These are phyloP conservation scores for Dryas octopetala DNA, from an alignment of 306 rosid genomes.

Conservation along the genomic window DNA sequence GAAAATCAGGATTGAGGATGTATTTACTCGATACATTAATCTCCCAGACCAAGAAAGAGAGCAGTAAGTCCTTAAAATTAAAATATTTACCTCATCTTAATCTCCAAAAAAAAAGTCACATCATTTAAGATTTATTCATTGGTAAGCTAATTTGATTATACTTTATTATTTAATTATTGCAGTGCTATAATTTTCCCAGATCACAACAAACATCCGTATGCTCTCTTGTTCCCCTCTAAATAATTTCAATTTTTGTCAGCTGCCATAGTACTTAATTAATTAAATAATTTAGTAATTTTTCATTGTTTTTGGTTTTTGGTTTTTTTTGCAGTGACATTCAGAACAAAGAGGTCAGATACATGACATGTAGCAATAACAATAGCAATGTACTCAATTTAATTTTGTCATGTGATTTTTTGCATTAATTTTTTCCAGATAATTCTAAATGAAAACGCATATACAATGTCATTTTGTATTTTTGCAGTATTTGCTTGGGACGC, in stretches of 20 bases:
- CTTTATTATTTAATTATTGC: conserved; percentile 23
- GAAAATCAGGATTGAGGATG: conserved; percentile 77
- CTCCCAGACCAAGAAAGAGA: conserved; percentile 84
- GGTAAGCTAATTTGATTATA: conserved; percentile 15
- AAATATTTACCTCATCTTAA: neutral
- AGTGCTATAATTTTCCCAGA: conserved; percentile 57
- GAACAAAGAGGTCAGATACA: conserved; percentile 65
- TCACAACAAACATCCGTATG: conserved; percentile 45
- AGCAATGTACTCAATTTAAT: conserved; percentile 14
- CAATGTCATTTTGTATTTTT: conserved; percentile 6
- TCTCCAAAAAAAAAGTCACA: neutral
- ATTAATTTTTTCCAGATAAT: neutral
- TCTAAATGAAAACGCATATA: neutral
- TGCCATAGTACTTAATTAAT: neutral
- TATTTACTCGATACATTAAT: conserved; percentile 72
- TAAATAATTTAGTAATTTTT: neutral
- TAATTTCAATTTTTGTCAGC: neutral
- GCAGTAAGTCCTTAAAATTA: conserved; percentile 36
- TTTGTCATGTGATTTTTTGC: neutral
- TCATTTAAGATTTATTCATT: neutral
- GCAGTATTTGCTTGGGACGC: conserved; percentile 47
- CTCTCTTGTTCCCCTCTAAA: neutral
- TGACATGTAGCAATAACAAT: conserved; percentile 1
- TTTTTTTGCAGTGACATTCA: conserved; percentile 58
- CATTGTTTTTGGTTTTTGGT: neutral